Base-by-base conservation (phyloP, 176 grass and related monocot species). In the Pharus latifolius region DNA sequence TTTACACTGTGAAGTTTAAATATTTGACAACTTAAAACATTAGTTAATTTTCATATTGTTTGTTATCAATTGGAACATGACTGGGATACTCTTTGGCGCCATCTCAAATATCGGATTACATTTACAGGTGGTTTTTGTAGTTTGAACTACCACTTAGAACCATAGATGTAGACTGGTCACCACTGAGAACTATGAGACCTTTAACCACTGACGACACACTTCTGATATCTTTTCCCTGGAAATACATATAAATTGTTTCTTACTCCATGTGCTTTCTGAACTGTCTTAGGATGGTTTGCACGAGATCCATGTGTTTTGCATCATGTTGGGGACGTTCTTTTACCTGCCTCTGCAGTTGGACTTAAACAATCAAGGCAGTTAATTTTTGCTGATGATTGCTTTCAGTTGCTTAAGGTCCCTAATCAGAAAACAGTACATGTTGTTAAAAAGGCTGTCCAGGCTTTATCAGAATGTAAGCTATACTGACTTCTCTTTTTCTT, bases 371-470 rank as follows among this genome's bases (percentile, higher is more conserved):
- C 72, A 67, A 90, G 53, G 67, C 70, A 80, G 77, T 76, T 99
- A 47, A 44, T 94, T 77, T 90, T 99, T 69, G 87, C 90, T 28
- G 90, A 94, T 64, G 90, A 99, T 72, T 94, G 95, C 67, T 99
- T 99, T 63, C 79, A 91, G 81, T 58, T 88, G 13, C 78, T 85
- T 27, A 70, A 58, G 49, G 46, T 76, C 37, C 91, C 87, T 37
- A 88, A 78, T 49, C 67, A 94, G 43, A 99, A 90, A 74, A 91
- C 87, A 34, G 30, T 94, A 69, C 41, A 82, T 83, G 78, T 88
- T 56, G 78, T 99, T 82, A 75, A 78, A 75, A 86, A 88, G 88
- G 84, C 84, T 79, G 27, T 88, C 31, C 82, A 73, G 56, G 69
- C 51, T 54, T 84, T 94, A 70, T 89, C 82, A 45, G 79, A 87